Evolutionary conservation across 2,329 filamentous ascomycete genomes (phyloP), one percentile per base, ranked within the genome.

Genomic region (Hymenoscyphus fructigenus): DNA sequence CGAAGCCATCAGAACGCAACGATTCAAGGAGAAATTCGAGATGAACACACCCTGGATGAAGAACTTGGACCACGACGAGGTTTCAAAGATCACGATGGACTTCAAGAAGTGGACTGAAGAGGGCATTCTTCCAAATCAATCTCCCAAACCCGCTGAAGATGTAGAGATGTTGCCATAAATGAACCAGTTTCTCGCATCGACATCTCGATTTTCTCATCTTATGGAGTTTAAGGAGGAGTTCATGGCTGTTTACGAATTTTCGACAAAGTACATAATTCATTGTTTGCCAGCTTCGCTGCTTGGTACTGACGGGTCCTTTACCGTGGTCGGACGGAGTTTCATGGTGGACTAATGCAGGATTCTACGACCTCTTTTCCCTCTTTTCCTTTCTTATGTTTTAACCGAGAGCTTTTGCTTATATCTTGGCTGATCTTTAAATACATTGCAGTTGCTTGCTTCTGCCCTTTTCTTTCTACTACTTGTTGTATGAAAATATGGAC

Each of bases 11-110:
- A 68, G 81, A 47, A 80, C 75, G 20, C 78, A 83, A 64, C 76
- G 78, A 56, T 84, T 84, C 70, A 77, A 77, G 60, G 80, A 83
- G 70, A 83, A 82, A 67, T 84, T 83, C 62, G 78, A 83, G 65
- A 82, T 81, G 68, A 84, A 84, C 64, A 81, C 80, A 32, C 75
- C 71, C 63, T 84, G 82, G 82, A 81, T 82, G 66, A 81, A 80
- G 62, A 79, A 79, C 28, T 72, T 82, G 36, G 79, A 78, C 70
- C 80, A 81, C 64, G 81, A 82, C 64, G 76, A 83, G 67, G 81
- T 84, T 36, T 80, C 81, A 38, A 77, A 78, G 66, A 75, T 77
- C 26, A 82, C 82, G 59, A 76, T 79, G 65, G 76, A 78, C 28
- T 83, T 82, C 74, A 78, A 79, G 23, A 78, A 77, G 20, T 82